Evolutionary conservation across 2,329 filamentous ascomycete species (phyloP), one percentile per base, ranked within the genome.

Genomic region (Pseudophaeomoniella oleicola): DNA sequence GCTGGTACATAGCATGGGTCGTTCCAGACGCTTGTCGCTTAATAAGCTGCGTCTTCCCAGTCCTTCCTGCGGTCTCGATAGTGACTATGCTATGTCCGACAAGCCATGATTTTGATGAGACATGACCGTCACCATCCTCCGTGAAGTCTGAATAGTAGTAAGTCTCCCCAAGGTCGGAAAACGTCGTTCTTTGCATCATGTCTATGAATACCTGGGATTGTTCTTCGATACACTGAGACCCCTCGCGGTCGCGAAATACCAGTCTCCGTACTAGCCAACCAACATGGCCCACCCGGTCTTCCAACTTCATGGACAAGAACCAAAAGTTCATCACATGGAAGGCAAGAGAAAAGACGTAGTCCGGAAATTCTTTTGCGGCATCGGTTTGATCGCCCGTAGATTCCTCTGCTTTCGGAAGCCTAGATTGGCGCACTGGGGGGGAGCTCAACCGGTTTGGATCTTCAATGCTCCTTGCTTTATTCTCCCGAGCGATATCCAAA

Each of bases 261-360:
- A 98, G 68, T 44, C 85, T 85, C 50, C 80, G 85, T 9, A 82
- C 80, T 44, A 98, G 94, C 83, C 85, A 94, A 17, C 77, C 76
- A 36, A 94, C 86, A 45, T 93, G 79, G 42, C 75, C 83, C 19
- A 79, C 74, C 35, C 90, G 78, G 52, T 94, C 86, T 27, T 79
- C 74, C 36, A 94, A 69, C 50, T 85, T 88, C 47, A 98, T 57
- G 1, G 86, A 82, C 46, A 98, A 69, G 54, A 96, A 98, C 90
- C 90, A 98, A 53, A 93, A 94, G 2, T 86, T 81, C 45, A 98
- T 87, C 47, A 94, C 85, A 54, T 96, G 87, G 53, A 94, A 94
- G 5, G 88, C 88, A 36, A 96, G 65, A 2, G 86, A 82, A 55
- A 92, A 90, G 16, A 98, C 84, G 54, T 98, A 98, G 56, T 90